Evolutionary conservation across 768 basidiomycete species (phyloP), one percentile per base, ranked within the genome.

Genomic region (Tulasnella sp.): DNA sequence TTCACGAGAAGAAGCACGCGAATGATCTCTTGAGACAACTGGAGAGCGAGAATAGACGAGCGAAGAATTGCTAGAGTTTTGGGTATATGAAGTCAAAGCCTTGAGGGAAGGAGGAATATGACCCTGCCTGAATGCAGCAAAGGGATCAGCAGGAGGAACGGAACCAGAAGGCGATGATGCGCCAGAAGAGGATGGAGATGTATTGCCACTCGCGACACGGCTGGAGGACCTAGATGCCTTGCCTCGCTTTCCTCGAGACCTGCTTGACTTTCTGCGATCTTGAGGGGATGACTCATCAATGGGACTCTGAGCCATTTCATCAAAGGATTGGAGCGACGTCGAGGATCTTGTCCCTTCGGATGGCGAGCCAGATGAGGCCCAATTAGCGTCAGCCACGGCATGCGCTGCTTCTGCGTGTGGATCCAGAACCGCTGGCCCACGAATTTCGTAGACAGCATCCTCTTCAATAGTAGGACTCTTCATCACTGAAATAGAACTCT

Each of bases 211-310:
- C 2, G 37, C 22, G 22, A 27, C 22, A 10, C 49, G 49, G 24
- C 49, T 51, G 49, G 49, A 51, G 4, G 39, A 42, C 27, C 49
- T 37, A 28, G 49, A 51, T 9, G 37, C 10, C 49, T 51, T 51
- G 2, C 49, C 49, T 3, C 49, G 37, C 34, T 51, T 51, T 27
- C 49, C 49, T 31, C 49, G 37, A 4, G 49, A 39, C 19, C 49
- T 37, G 28, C 27, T 41, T 10, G 28, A 27, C 33, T 5, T 42
- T 7, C 43, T 45, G 15, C 9, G 12, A 24, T 9, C 9, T 9
- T 5, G 8, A 24, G 31, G 16, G 16, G 40, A 9, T 20, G 24
- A 10, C 10, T 42, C 20, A 10, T 9, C 40, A 9, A 22, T 42
- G 10, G 10, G 10, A 13, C 10, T 42, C 40, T 6, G 24, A 31